A percentile compares a stretch with the other conserved stretches of the same genome.
These are phyloP conservation scores for Beta macrorhiza DNA, from an alignment of 179 eudicot species.

Conservation along the genomic window DNA sequence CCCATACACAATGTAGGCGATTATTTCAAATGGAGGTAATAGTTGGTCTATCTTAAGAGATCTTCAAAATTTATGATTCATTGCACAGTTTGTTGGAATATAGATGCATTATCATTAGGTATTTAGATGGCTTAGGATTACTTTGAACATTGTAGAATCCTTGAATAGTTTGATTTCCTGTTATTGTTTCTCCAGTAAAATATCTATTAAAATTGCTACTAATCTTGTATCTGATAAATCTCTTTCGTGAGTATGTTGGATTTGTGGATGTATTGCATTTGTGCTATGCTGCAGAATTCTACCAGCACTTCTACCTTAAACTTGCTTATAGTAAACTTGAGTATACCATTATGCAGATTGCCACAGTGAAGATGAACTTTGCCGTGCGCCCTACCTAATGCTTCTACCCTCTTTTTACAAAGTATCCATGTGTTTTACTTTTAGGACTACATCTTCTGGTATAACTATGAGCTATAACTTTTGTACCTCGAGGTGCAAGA, in stretches of 20 bases:
- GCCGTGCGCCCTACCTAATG: neutral
- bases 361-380: slow-evolving; percentile 6
- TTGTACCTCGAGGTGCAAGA: neutral
- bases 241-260: neutral
- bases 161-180: neutral
- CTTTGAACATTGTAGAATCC: too few species aligned
- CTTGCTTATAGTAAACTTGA: neutral
- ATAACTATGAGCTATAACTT: neutral
- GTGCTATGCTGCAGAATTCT: neutral
- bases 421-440: neutral
- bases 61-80: too few species aligned
- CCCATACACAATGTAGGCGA: too few species aligned
- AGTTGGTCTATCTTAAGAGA: too few species aligned
- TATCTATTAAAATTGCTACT: too few species aligned
- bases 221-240: neutral
- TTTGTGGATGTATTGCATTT: neutral
- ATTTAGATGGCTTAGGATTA: too few species aligned
- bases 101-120: too few species aligned
- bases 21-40: too few species aligned
- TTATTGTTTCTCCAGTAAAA: neutral
- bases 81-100: too few species aligned
- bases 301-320: too few species aligned
- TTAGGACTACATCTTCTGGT: neutral
- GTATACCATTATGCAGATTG: neutral
- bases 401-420: neutral